Evolutionary conservation across 768 basidiomycete genomes (phyloP).

Genomic region (Boletales sp.): DNA sequence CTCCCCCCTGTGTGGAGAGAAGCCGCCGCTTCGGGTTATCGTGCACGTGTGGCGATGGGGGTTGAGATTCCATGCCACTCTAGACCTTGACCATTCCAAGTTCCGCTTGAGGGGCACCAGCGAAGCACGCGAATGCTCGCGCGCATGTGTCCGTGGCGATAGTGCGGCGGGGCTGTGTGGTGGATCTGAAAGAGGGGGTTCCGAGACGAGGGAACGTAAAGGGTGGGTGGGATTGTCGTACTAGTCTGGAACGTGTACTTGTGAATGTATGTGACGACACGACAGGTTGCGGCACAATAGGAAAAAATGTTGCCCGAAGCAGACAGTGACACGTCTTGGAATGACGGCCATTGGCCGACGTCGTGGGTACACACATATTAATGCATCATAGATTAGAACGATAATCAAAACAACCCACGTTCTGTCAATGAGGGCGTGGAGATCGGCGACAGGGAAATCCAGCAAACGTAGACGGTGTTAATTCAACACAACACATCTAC

Average conservation of each 20-base stretch:
- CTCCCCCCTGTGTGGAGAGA: conserved; percentile 13
- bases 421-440: conserved; percentile 23
- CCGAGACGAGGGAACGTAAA: conserved; percentile 44
- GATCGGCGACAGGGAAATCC: neutral
- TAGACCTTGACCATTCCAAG: conserved; percentile 36
- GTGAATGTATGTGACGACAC: neutral
- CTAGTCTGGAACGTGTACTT: conserved; percentile 34
- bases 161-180: conserved; percentile 10
- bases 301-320: conserved; percentile 44
- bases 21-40: conserved; percentile 10
- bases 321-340: conserved; percentile 38
- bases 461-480: neutral
- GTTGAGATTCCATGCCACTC: neutral
- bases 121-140: conserved; percentile 17
- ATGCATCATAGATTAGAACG: conserved; percentile 20
- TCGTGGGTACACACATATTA: conserved; percentile 42
- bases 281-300: conserved; percentile 39
- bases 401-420: conserved; percentile 17
- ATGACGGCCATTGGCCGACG: conserved; percentile 41
- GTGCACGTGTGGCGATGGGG: neutral
- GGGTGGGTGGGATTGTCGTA: conserved; percentile 45
- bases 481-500: too few relatives aligned
- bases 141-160: conserved; percentile 17
- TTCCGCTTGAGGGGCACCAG: conserved; percentile 40
- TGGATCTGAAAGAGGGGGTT: conserved; percentile 11